These are phyloP conservation scores for Sindora glabra DNA, from an alignment of 306 rosid genomes.

Conservation along the genomic window DNA sequence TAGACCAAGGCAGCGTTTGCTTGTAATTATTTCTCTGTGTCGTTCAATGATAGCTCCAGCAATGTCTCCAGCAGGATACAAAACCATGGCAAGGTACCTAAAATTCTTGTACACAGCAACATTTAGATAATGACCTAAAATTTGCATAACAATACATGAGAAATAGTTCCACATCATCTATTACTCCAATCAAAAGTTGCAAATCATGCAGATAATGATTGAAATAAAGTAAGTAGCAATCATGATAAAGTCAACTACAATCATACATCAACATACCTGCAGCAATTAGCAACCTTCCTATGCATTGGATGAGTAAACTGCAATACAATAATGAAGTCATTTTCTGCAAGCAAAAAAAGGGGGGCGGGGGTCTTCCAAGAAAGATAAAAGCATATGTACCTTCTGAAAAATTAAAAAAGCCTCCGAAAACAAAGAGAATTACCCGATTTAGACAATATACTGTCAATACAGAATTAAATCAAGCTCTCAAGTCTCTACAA, in stretches of 20 bases:
- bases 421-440: slow-evolving; percentile 68
- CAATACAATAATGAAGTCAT: slow-evolving; percentile 8
- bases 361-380: not conserved
- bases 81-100: slow-evolving; percentile 99
- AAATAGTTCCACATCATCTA: not conserved
- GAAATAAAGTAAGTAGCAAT: too few relatives aligned
- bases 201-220: too few relatives aligned
- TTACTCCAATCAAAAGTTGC: too few relatives aligned
- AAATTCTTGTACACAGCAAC: slow-evolving; percentile 17
- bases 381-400: slow-evolving; percentile 34
- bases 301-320: slow-evolving; percentile 99
- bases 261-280: slow-evolving; percentile 81
- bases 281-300: slow-evolving; percentile 95
- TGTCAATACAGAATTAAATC: too few relatives aligned
- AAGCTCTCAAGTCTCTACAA: too few relatives aligned
- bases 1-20: slow-evolving; percentile 91
- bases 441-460: too few relatives aligned
- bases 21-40: slow-evolving; percentile 89
- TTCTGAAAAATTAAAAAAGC: slow-evolving; percentile 95
- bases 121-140: not conserved
- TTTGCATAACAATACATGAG: not conserved
- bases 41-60: slow-evolving; percentile 96
- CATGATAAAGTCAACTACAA: too few relatives aligned
- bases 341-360: slow-evolving; percentile 17
- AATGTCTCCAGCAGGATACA: slow-evolving; percentile 98